Evolutionary conservation across 495 filamentous ascomycete species (phyloP).

Genomic region (Penicillium argentinense): DNA sequence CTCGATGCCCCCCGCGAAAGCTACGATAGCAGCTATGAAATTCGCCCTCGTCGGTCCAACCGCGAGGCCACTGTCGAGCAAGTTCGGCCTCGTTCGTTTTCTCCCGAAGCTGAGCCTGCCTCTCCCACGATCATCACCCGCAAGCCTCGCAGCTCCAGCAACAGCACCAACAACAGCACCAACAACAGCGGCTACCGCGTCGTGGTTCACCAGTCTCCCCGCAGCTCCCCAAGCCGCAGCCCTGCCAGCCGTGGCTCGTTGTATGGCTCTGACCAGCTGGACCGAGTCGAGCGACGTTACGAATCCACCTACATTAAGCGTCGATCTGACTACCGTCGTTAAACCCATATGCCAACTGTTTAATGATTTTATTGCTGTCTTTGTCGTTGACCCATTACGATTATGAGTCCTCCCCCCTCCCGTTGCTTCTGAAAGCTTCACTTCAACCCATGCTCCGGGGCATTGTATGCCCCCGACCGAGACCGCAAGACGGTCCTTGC

Average conservation of each 20-base stretch:
- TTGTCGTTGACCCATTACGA: background rate
- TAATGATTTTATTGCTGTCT: background rate
- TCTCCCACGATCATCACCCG: constrained; percentile 40
- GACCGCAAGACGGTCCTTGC: constrained; percentile 18
- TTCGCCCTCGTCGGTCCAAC: constrained; percentile 32
- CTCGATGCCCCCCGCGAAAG: constrained; percentile 16
- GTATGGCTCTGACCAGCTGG: constrained; percentile 38
- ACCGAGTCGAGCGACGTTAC: constrained; percentile 37
- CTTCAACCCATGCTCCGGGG: constrained; percentile 6
- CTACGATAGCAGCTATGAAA: constrained; percentile 44
- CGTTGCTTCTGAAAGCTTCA: constrained; percentile 14
- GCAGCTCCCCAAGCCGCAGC: constrained; percentile 28
- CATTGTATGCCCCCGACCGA: constrained; percentile 15
- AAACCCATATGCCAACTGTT: constrained; percentile 7
- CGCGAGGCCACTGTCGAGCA: constrained; percentile 6
- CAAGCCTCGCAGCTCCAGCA: background rate
- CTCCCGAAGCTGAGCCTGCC: constrained; percentile 10
- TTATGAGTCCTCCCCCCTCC: background rate
- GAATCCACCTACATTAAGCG: constrained; percentile 32
- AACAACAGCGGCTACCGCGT: constrained; percentile 26
- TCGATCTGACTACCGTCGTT: constrained; percentile 33
- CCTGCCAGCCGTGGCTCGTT: constrained; percentile 44
- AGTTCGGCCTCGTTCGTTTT: constrained; percentile 17
- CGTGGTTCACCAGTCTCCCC: constrained; percentile 38
- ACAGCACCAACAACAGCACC: background rate